Evolutionary conservation across 2,329 filamentous ascomycete genomes (phyloP).

Genomic region (Aspergillus neoniger): DNA sequence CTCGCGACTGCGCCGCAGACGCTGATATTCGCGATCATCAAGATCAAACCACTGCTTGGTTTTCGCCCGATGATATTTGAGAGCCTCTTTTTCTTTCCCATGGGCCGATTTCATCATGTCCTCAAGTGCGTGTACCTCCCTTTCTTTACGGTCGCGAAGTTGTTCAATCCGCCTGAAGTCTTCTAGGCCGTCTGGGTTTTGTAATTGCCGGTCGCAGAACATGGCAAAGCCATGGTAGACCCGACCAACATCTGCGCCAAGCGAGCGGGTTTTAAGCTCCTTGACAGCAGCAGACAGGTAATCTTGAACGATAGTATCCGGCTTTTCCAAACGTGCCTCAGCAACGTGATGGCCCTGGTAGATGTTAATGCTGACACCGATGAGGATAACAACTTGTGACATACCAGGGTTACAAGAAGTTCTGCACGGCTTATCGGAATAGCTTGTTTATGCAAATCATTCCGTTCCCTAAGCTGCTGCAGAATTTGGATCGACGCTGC

Average conservation of each 20-base stretch:
- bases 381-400: conserved; percentile 16
- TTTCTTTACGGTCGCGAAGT: conserved; percentile 75
- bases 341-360: conserved; percentile 77
- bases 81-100: conserved; percentile 56
- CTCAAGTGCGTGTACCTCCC: conserved; percentile 75
- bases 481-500: conserved; percentile 86
- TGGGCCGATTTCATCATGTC: conserved; percentile 55
- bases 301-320: conserved; percentile 82
- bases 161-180: conserved; percentile 80
- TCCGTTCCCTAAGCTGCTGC: conserved; percentile 67
- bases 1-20: conserved; percentile 73
- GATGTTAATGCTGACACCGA: conserved; percentile 9
- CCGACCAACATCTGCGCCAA: conserved; percentile 74
- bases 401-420: conserved; percentile 76
- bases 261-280: conserved; percentile 69
- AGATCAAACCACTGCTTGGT: conserved; percentile 89
- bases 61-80: conserved; percentile 65
- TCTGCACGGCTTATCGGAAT: conserved; percentile 74
- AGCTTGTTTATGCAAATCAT: conserved; percentile 66
- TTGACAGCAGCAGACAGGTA: conserved; percentile 84
- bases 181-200: conserved; percentile 80
- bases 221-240: conserved; percentile 94
- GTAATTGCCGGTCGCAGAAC: conserved; percentile 92
- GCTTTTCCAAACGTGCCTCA: conserved; percentile 84
- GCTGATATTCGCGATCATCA: conserved; percentile 81